phyloP scores from a whole-genome alignment of 305 asterid genomes.

The Fraxinus xanthoxyloides region DNA sequence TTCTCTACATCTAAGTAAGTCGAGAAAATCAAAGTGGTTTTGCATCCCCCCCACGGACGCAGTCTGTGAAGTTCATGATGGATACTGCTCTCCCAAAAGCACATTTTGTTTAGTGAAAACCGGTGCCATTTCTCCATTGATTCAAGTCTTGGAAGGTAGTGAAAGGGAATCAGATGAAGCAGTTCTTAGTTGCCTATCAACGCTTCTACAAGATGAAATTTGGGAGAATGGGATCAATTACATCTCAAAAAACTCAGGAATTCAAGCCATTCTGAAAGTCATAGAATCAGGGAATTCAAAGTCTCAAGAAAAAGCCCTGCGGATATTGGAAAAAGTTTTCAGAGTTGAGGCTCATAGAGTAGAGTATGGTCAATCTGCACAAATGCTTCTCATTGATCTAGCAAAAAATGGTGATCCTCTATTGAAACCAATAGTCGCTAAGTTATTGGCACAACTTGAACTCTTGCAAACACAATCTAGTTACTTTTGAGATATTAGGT shows the following conservation, averaged over 20 bases:
- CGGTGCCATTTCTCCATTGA: conserved; percentile 46
- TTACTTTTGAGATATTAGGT: conserved; percentile 46
- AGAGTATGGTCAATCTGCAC: conserved; percentile 54
- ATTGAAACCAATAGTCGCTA: conserved; percentile 63
- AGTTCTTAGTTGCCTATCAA: conserved; percentile 52
- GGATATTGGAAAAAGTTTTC: conserved; percentile 73
- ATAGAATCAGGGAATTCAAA: conserved; percentile 49
- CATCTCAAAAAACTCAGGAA: conserved; percentile 44
- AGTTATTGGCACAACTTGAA: conserved; percentile 79
- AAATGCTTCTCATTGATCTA: conserved; percentile 61
- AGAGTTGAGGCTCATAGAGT: conserved; percentile 50
- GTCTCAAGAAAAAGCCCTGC: conserved; percentile 58
- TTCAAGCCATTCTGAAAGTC: conserved; percentile 41
- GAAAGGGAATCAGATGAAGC: conserved; percentile 69
- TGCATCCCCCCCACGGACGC: conserved; percentile 49
- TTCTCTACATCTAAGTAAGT: conserved; percentile 41
- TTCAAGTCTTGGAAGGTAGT: conserved; percentile 44
- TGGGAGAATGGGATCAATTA: conserved; percentile 66
- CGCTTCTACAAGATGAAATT: conserved; percentile 58
- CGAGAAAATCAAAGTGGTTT: conserved; percentile 57
- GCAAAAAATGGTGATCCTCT: conserved; percentile 65
- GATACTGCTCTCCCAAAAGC: conserved; percentile 48
- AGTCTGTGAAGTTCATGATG: conserved; percentile 59
- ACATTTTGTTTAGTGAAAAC: conserved; percentile 73
- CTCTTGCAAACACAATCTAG: conserved; percentile 71